Conservation (phyloP, 495 filamentous ascomycete species). For the Viridothelium virens region DNA sequence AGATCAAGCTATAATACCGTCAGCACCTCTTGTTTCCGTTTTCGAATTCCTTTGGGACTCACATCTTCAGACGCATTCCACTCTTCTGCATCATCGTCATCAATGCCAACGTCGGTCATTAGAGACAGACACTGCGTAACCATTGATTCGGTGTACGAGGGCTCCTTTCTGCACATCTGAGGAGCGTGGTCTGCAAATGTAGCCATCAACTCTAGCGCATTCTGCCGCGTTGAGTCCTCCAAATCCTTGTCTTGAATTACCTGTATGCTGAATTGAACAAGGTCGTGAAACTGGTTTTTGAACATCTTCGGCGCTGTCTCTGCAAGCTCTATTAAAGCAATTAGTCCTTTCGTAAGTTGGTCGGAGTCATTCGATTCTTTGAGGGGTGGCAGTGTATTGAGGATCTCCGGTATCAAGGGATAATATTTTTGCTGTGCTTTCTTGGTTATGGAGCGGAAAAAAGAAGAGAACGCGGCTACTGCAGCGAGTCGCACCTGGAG, state of each 20-base stretch:
- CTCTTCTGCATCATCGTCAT: constrained; percentile 90
- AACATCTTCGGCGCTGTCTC: constrained; percentile 95
- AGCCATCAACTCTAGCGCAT: constrained; percentile 92
- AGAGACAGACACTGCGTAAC: constrained; percentile 96
- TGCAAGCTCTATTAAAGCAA: constrained; percentile 87
- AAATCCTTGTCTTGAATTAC: constrained; percentile 95
- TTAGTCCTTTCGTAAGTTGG: constrained; percentile 75
- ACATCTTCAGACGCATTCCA: constrained; percentile 93
- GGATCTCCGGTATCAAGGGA: constrained; percentile 71
- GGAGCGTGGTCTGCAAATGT: constrained; percentile 95
- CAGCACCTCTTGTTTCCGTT: too few relatives aligned
- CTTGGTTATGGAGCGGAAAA: constrained; percentile 84
- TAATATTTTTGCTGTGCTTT: constrained; percentile 83
- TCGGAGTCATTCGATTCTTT: constrained; percentile 85
- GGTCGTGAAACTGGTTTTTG: constrained; percentile 76
- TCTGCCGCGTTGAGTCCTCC: constrained; percentile 81
- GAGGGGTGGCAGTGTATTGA: constrained; percentile 87
- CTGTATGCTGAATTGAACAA: constrained; percentile 85
- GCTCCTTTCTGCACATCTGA: constrained; percentile 87
- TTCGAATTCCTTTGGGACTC: constrained; percentile 31
- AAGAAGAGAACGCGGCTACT: constrained; percentile 92
- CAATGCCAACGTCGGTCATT: constrained; percentile 96
- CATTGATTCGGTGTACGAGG: constrained; percentile 87
- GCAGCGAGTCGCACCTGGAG: constrained; percentile 77
- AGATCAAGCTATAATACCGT: constrained; percentile 58